Evolutionary conservation across 2,329 filamentous ascomycete genomes (phyloP), one percentile per base, ranked within the genome.

Genomic region (Botrytis hyacinthi): DNA sequence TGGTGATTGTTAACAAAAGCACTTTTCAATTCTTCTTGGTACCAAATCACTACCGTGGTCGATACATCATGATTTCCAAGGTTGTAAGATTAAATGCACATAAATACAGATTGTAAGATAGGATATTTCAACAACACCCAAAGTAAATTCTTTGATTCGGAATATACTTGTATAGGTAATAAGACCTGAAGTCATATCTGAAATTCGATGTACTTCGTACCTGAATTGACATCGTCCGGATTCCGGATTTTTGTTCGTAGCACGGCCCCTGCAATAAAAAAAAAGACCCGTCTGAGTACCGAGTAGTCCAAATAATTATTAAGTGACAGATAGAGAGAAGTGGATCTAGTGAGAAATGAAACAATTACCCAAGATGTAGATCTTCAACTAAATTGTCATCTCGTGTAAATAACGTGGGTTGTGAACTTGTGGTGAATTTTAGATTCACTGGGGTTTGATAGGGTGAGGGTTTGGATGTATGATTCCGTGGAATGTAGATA

Each of bases 311-410:
- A 67, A 65, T 48, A 32, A 63, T 40, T 63, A 63, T 63, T 44
- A 44, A 63, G n/a, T 61, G 48, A 26, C 57, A 46, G 40, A 40
- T 62, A 40, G 22, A 46, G 26, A 71, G 37, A 46, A 26, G 69
- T 71, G 44, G 59, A 65, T 51, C 44, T 48, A 62, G 8, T 18
- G 29, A 59, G 48, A 72, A 72, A 67, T 72, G 61, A 72, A 66
- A 71, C 70, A 71, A 71, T 44, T 71, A 71, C 42, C 57, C 48
- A n/a, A 62, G 12, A 20, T 42, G 70, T 57, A 57, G 70, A 71
- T 71, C 70, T 51, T 51, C 40, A 48, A 48, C 62, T 40, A 37
- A 61, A 37, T 35, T 35, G 59, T 35, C 48, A 54, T 65, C 40
- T 65, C 42, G 22, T 65, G 42, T 22, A 35, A 48, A 46, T 46